These are phyloP conservation scores for Linum lewisii DNA, from an alignment of 345 rosid genomes.

Conservation along the genomic window DNA sequence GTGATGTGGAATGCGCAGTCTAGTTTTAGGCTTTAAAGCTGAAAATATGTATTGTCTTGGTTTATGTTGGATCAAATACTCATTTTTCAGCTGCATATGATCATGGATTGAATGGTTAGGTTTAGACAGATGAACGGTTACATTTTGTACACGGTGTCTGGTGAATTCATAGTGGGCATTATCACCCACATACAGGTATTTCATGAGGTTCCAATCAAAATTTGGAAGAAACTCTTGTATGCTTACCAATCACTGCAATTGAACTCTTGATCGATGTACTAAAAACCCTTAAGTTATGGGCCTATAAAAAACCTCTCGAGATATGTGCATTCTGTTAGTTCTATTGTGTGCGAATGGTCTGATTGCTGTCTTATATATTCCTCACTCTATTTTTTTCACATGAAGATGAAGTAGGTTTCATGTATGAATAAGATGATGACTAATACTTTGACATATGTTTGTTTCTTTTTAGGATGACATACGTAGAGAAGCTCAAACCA, in stretches of 20 bases:
- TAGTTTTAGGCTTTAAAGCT: background rate
- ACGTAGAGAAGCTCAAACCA: conserved; percentile 89
- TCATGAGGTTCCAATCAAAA: background rate
- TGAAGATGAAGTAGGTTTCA: background rate
- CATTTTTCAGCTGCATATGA: background rate
- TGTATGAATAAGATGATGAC: background rate
- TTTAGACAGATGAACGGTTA: background rate
- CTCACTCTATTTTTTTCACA: background rate
- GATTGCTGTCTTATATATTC: background rate
- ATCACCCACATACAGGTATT: background rate
- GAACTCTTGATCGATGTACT: background rate
- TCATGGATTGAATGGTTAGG: background rate
- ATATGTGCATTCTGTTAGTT: no score
- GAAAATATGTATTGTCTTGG: background rate
- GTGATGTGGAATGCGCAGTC: background rate
- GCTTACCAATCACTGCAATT: background rate
- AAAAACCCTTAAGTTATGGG: no score
- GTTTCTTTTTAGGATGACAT: conserved; percentile 65
- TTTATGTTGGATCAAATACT: background rate
- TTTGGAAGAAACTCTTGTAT: background rate
- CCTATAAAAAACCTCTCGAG: no score
- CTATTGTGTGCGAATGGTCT: no score
- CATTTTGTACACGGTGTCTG: no score
- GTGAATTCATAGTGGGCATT: background rate
- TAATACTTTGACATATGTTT: conserved; percentile 2